Evolutionary conservation across 176 grass and related monocot genomes (phyloP), one percentile per base, ranked within the genome.

Genomic region (Eleusine coracana): DNA sequence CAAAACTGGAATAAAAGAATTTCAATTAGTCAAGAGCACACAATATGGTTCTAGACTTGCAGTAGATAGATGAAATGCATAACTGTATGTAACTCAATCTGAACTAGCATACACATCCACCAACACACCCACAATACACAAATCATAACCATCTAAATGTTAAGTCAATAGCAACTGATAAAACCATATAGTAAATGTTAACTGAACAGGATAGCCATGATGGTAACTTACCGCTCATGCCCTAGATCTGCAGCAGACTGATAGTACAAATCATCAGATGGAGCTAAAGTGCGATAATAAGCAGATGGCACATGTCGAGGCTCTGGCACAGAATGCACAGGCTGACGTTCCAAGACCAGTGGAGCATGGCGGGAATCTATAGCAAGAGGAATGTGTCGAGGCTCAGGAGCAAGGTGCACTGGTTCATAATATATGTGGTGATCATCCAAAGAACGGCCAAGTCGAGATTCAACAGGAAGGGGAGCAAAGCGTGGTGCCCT

Each of bases 181-280:
- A 6, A 76, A 82, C 21, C 16, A 39, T 63, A 52, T n/a, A 40
- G 6, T 51, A 42, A 23, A 70, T 70, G 49, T 37, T 37, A 75
- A 76, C 51, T 48, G 80, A 48, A 61, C n/a, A 71, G 25, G 18
- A 65, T n/a, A 86, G 56, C 36, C 18, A 68, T 50, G 34, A 75
- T 79, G 7, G 3, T 40, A 71, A 79, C 81, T 68, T 85, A 94
- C 92, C 74, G 73, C 20, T 89, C 82, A 80, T 65, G 84, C 18
- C 66, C 20, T 25, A 51, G 56, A 68, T 89, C 85, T 72, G 72
- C 77, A 76, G 44, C 84, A 85, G 66, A 42, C 1, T 31, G 83
- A 84, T 88, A 94, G 65, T 78, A 91, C 1, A 34, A 29, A 90
- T 86, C 91, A 88, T 74, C 76, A 76, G 74, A 83, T 79, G 73